Evolutionary conservation across 441 rosid genomes (phyloP).

Genomic region (Erodium texanum): DNA sequence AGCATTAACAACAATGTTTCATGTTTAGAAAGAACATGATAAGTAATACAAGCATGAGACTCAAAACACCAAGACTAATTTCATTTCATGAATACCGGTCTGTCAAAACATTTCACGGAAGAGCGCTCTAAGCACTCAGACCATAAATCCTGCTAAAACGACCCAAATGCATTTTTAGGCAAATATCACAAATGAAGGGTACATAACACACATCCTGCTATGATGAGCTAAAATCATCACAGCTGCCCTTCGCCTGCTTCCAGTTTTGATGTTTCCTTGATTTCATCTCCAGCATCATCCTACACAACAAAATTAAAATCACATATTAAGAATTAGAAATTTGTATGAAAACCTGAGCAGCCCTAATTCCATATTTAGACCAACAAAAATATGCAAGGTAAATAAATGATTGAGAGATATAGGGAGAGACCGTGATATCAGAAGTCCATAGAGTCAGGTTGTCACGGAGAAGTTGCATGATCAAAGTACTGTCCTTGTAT

Average conservation of each 20-base stretch:
- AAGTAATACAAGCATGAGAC: slow-evolving; percentile 7
- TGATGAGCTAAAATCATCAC: slow-evolving; percentile 26
- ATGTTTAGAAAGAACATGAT: too few relatives aligned
- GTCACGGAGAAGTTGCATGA: slow-evolving; percentile 95
- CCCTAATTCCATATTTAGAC: neutral
- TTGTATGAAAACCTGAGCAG: too few relatives aligned
- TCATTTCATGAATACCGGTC: slow-evolving; percentile 25
- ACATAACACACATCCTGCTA: slow-evolving; percentile 26
- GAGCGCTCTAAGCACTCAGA: slow-evolving; percentile 19
- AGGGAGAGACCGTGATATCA: slow-evolving; percentile 54
- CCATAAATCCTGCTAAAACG: slow-evolving; percentile 32
- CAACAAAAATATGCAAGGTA: neutral
- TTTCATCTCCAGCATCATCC: slow-evolving; percentile 91
- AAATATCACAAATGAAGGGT: slow-evolving; percentile 26
- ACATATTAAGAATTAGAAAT: neutral
- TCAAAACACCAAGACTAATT: slow-evolving; percentile 15
- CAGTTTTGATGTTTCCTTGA: slow-evolving; percentile 68
- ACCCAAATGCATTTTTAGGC: slow-evolving; percentile 26
- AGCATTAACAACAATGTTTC: too few relatives aligned
- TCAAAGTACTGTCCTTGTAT: slow-evolving; percentile 72
- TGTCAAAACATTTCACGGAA: slow-evolving; percentile 22
- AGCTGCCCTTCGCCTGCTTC: slow-evolving; percentile 53
- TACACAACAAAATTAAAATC: slow-evolving; percentile 20
- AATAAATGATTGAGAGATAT: neutral
- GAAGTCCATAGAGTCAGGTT: slow-evolving; percentile 94